Evolutionary conservation across 495 filamentous ascomycete genomes (phyloP).

Genomic region (Evernia prunastri): DNA sequence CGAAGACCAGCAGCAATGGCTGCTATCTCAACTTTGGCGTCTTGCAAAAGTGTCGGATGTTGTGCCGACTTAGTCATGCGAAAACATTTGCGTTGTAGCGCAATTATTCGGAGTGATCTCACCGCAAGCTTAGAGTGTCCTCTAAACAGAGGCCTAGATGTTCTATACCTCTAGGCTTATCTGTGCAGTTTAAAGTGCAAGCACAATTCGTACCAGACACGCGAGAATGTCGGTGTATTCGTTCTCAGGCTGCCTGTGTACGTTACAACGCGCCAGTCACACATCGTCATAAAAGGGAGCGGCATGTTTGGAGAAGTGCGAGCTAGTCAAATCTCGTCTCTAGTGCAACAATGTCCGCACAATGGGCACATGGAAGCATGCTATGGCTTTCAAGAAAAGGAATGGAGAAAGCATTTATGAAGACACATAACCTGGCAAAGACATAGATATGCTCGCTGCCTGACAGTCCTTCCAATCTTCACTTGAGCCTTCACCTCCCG

Average conservation of each 20-base stretch:
- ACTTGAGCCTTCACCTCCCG: background rate
- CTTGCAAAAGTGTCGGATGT: slow-evolving; percentile 18
- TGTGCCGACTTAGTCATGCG: background rate
- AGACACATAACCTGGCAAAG: background rate
- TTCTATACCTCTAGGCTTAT: background rate
- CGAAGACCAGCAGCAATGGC: slow-evolving; percentile 18
- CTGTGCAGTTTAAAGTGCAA: background rate
- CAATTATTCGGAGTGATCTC: background rate
- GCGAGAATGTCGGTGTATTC: background rate
- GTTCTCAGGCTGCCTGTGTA: background rate
- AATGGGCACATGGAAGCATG: background rate
- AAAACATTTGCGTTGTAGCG: background rate
- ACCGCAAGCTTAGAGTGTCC: background rate
- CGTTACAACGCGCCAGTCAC: background rate
- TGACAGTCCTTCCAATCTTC: background rate
- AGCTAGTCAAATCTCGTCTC: too few species aligned
- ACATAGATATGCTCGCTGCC: background rate
- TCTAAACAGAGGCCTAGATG: background rate
- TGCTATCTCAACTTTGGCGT: slow-evolving; percentile 16
- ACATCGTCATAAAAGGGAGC: too few species aligned
- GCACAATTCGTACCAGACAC: background rate
- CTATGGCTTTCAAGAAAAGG: background rate
- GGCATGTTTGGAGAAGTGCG: too few species aligned
- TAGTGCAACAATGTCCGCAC: too few species aligned
- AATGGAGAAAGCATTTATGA: background rate